Base-by-base conservation (phyloP, 345 rosid genomes). In the Rhizophora apiculata region DNA sequence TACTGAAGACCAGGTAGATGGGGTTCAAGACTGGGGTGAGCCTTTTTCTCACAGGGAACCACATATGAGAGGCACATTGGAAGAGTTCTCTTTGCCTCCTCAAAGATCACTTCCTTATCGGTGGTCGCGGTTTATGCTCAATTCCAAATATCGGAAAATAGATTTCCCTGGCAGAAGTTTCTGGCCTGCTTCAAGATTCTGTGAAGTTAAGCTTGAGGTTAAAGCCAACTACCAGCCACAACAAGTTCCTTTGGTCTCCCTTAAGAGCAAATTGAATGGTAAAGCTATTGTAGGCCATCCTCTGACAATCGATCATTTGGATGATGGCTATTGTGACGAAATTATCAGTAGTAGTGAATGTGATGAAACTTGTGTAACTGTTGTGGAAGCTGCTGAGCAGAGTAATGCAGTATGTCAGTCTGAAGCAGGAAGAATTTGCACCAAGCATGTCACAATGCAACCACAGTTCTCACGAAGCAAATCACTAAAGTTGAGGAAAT, bases 251-350 rank as follows among this genome's bases (percentile, higher is more conserved):
- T 62, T 95, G 71, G 91, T 95, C 70, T 95, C 99, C 49, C 92
- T 90, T 6, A 86, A 84, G 92, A 92, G 98, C 78, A 83, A 87
- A 79, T 69, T 84, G 81, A 85, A 86, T 65, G 87, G 98, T 26
- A 85, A 87, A 84, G 92, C 98, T 68, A 90, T 95, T 66, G 72
- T 87, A 32, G 99, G 99, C 24, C 96, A 88, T 68, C 98, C 98
- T 71, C 67, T 95, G 53, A 71, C 85, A 0, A 85, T 92, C 16
- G 90, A 86, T 75, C 37, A 63, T 60, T 68, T 90, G 71, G 82
- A 58, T 13, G 82, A 84, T 73, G 81, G 69, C 53, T 73, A 78
- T 63, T 68, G 61, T 56, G 80, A 77, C 61, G 70, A 55, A 57
- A 37, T 72, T 70, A 66, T 68, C 6, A 60, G 62, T 73, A 76